phyloP scores from a whole-genome alignment of 352 stramenopile genomes.

The Globisporangium rhizosaccharum region DNA sequence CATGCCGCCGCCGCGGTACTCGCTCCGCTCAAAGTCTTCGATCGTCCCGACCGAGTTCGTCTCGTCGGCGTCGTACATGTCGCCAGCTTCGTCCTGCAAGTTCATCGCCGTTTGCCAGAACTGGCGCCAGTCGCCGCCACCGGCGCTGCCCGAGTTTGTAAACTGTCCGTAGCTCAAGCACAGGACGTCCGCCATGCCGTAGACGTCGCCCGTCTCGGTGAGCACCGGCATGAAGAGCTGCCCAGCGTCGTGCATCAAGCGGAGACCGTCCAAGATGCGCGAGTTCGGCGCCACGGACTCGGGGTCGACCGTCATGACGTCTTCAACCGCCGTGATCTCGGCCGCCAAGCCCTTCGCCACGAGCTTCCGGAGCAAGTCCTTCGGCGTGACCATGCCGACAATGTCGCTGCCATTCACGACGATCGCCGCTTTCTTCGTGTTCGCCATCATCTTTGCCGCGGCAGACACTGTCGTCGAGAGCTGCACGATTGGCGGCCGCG shows the following conservation, averaged over 20 bases:
- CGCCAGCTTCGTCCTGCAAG: constrained; percentile 75
- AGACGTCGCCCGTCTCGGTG: constrained; percentile 68
- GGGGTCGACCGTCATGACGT: constrained; percentile 84
- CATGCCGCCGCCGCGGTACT: constrained; percentile 47
- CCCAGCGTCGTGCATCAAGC: constrained; percentile 78
- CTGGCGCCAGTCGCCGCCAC: constrained; percentile 78
- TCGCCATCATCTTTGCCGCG: constrained; percentile 82
- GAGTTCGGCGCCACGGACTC: constrained; percentile 68
- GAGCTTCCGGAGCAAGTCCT: constrained; percentile 82
- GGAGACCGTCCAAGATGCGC: constrained; percentile 81
- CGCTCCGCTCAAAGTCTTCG: constrained; percentile 85
- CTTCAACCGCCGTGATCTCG: constrained; percentile 68
- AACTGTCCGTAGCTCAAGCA: constrained; percentile 87
- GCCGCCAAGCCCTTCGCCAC: constrained; percentile 77
- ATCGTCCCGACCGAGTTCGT: constrained; percentile 82
- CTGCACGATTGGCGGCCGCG: constrained; percentile 73
- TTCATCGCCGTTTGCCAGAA: constrained; percentile 89
- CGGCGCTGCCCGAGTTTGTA: constrained; percentile 63
- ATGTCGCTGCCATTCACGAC: constrained; percentile 69
- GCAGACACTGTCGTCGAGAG: constrained; percentile 62
- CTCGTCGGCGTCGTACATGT: constrained; percentile 74
- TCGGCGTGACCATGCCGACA: constrained; percentile 81
- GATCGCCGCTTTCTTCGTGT: constrained; percentile 81
- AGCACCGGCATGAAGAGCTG: constrained; percentile 85
- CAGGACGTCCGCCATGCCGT: constrained; percentile 85